These are phyloP conservation scores for Russula griseocarnosa DNA, from an alignment of 768 basidiomycete species.

Conservation along the genomic window DNA sequence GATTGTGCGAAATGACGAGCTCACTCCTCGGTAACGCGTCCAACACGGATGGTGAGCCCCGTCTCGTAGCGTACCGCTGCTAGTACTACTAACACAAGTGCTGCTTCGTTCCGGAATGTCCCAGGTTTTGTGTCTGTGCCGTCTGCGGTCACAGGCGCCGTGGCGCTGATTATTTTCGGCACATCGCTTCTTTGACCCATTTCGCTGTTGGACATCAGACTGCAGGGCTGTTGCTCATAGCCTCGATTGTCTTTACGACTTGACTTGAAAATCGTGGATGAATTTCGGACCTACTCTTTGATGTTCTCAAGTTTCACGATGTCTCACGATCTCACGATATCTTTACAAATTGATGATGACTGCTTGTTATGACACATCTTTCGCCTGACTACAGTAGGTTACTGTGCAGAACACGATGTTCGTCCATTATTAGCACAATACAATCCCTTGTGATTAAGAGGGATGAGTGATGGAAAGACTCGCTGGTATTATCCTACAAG, in stretches of 20 bases:
- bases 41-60: conserved; percentile 39
- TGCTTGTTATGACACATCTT: conserved; percentile 5
- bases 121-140: neutral
- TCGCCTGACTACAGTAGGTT: neutral
- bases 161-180: neutral
- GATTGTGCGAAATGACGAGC: conserved; percentile 50
- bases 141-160: too few species aligned
- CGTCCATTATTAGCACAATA: neutral
- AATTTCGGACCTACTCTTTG: neutral
- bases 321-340: conserved; percentile 4
- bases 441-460: too few species aligned
- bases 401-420: neutral
- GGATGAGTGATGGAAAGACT: too few species aligned
- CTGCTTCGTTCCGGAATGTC: neutral
- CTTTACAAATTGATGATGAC: conserved; percentile 22
- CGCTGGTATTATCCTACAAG: neutral
- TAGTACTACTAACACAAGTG: neutral
- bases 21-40: conserved; percentile 52
- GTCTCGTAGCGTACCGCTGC: conserved; percentile 22
- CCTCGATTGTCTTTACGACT: neutral
- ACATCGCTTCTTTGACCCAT: conserved; percentile 2
- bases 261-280: neutral
- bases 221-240: neutral
- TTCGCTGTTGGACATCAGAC: neutral
- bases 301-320: conserved; percentile 24